Conservation (phyloP, 768 basidiomycete genomes). For the Kondoa subrosea region DNA sequence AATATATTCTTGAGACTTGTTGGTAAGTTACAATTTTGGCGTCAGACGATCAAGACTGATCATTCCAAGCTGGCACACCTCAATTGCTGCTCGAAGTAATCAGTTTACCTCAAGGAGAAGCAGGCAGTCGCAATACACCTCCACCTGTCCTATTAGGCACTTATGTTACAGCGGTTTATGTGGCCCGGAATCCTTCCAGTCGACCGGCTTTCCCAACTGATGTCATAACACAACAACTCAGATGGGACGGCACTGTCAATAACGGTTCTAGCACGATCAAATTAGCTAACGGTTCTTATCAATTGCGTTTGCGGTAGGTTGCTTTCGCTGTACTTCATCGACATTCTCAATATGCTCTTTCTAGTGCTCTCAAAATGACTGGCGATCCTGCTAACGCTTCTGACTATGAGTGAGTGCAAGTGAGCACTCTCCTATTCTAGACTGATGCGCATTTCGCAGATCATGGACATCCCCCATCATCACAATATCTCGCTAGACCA, state of each 20-base stretch:
- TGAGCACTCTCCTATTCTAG: not conserved
- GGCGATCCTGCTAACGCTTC: conserved; percentile 35
- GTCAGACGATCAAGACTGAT: not conserved
- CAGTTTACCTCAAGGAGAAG: not conserved
- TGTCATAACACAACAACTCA: not conserved
- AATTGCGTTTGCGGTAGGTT: not conserved
- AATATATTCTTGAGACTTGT: not conserved
- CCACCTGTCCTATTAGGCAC: not conserved
- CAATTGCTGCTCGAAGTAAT: not conserved
- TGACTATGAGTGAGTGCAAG: conserved; percentile 35
- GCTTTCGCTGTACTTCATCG: conserved; percentile 27
- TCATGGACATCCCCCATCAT: not conserved
- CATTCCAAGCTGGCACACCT: not conserved
- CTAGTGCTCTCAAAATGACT: conserved; percentile 37
- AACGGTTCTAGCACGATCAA: not conserved
- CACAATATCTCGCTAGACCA: not conserved
- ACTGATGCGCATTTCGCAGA: not conserved
- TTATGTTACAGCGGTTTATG: not conserved
- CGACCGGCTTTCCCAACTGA: not conserved
- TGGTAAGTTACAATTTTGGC: not conserved
- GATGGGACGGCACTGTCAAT: conserved; percentile 2
- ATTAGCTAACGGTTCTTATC: not conserved
- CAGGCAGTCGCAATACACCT: not conserved
- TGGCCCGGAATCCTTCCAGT: not conserved
- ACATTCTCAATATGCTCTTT: conserved; percentile 36